Percentiles rank a stretch among this genome's conserved stretches.
phyloP scores from a whole-genome alignment of 2,329 filamentous ascomycete species.

The Talaromyces albobiverticillius region DNA sequence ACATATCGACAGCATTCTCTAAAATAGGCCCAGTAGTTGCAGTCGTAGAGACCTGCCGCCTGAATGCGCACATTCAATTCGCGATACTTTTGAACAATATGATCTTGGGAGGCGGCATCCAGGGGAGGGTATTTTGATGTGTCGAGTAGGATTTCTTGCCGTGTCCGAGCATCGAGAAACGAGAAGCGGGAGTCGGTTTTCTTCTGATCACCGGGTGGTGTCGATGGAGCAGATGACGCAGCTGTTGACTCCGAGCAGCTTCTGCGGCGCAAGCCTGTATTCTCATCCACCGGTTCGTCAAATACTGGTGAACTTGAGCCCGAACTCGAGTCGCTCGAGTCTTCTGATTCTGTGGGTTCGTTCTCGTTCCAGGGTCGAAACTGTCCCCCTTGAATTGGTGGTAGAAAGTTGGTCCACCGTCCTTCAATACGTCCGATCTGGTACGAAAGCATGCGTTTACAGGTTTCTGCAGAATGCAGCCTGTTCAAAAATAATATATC shows the following conservation, averaged over 20 bases:
- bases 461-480: conserved; percentile 77
- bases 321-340: conserved; percentile 55
- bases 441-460: conserved; percentile 73
- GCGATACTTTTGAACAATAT: conserved; percentile 79
- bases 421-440: conserved; percentile 80
- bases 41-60: conserved; percentile 75
- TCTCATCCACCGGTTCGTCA: conserved; percentile 47
- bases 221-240: conserved; percentile 28
- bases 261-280: conserved; percentile 35
- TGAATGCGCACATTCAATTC: conserved; percentile 68
- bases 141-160: conserved; percentile 72
- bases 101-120: conserved; percentile 69
- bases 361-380: conserved; percentile 59
- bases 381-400: conserved; percentile 84
- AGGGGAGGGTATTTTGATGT: conserved; percentile 76
- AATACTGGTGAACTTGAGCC: conserved; percentile 58
- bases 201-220: conserved; percentile 21
- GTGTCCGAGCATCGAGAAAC: conserved; percentile 70
- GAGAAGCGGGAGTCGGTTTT: conserved; percentile 48
- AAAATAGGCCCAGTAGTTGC: conserved; percentile 77
- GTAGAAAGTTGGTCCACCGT: conserved; percentile 80
- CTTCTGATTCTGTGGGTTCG: conserved; percentile 36
- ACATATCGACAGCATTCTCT: conserved; percentile 72
- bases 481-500: conserved; percentile 36
- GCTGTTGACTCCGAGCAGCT: conserved; percentile 26